Percentiles rank a stretch among this genome's conserved stretches.
phyloP scores from a whole-genome alignment of 108 stramenopile genomes.

The Nitzschia sp. region DNA sequence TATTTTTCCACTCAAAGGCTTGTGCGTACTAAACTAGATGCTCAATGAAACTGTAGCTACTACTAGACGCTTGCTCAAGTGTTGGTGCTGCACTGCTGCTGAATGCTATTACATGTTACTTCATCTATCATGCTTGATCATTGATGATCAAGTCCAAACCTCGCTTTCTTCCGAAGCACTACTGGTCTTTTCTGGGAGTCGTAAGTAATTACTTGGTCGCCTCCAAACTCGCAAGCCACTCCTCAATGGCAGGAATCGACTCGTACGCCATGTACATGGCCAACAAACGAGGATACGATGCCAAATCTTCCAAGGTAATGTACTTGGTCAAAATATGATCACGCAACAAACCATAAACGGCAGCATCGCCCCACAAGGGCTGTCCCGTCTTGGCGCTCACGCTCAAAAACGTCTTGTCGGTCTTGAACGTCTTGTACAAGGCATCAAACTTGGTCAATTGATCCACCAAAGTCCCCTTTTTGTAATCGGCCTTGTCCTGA shows the following conservation, averaged over 20 bases:
- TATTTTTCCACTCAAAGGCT: too few species aligned
- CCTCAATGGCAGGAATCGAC: conserved; percentile 14
- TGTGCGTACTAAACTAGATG: too few species aligned
- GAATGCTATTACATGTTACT: too few species aligned
- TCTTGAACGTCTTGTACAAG: conserved; percentile 22
- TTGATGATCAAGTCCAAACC: too few species aligned
- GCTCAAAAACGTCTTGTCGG: conserved; percentile 18
- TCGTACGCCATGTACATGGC: conserved; percentile 19
- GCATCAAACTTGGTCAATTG: conserved; percentile 25
- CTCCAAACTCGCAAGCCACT: too few species aligned
- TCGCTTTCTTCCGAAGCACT: too few species aligned
- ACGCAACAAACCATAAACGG: conserved; percentile 19
- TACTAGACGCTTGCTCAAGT: too few species aligned
- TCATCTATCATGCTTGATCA: too few species aligned
- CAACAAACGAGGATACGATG: conserved; percentile 4
- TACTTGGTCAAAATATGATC: conserved; percentile 17
- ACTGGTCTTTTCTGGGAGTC: too few species aligned
- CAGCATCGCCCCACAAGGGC: conserved; percentile 34
- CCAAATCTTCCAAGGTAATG: conserved; percentile 8
- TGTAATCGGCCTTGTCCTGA: conserved; percentile 23
- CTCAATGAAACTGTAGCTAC: too few species aligned
- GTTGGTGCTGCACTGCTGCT: too few species aligned
- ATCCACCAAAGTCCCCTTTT: background rate
- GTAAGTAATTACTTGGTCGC: too few species aligned
- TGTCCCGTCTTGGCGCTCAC: conserved; percentile 11